Conservation (phyloP, 2,329 filamentous ascomycete species). For the Coniochaeta ligniaria region DNA sequence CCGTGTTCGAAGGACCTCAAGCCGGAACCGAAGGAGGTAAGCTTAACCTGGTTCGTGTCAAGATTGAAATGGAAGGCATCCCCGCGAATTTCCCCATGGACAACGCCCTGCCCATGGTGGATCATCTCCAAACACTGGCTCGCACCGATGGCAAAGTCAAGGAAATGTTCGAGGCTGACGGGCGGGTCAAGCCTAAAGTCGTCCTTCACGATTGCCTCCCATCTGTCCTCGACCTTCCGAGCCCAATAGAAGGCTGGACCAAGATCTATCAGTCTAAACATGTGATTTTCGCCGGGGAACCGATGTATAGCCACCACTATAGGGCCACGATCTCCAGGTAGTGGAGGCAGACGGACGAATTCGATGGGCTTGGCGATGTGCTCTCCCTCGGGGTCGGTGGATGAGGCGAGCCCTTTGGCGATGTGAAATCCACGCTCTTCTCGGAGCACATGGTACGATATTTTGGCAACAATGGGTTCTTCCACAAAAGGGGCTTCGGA, state of each 20-base stretch:
- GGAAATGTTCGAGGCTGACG: constrained; percentile 67
- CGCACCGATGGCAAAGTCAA: constrained; percentile 87
- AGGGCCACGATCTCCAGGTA: constrained; percentile 61
- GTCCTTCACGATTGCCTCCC: constrained; percentile 34
- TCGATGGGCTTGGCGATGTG: constrained; percentile 80
- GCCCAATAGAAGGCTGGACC: constrained; percentile 66
- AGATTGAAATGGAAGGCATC: constrained; percentile 85
- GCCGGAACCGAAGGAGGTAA: constrained; percentile 82
- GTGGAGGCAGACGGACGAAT: constrained; percentile 62
- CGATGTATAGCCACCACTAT: constrained; percentile 78
- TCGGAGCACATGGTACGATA: constrained; percentile 75
- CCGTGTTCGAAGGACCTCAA: constrained; percentile 86
- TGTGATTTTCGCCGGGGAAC: constrained; percentile 65
- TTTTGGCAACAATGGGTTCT: constrained; percentile 67
- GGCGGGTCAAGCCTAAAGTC: constrained; percentile 45
- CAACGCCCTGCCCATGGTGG: constrained; percentile 80
- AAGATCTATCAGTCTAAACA: constrained; percentile 65
- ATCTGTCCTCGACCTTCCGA: constrained; percentile 43
- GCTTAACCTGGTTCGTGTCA: constrained; percentile 64
- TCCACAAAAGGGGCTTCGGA: constrained; percentile 49
- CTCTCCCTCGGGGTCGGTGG: constrained; percentile 63
- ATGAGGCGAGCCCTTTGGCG: constrained; percentile 62
- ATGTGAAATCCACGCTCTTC: constrained; percentile 86
- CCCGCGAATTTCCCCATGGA: constrained; percentile 84
- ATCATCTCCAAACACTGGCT: constrained; percentile 80